Conservation (phyloP, 257 asterid species). For the Linaria vulgaris region DNA sequence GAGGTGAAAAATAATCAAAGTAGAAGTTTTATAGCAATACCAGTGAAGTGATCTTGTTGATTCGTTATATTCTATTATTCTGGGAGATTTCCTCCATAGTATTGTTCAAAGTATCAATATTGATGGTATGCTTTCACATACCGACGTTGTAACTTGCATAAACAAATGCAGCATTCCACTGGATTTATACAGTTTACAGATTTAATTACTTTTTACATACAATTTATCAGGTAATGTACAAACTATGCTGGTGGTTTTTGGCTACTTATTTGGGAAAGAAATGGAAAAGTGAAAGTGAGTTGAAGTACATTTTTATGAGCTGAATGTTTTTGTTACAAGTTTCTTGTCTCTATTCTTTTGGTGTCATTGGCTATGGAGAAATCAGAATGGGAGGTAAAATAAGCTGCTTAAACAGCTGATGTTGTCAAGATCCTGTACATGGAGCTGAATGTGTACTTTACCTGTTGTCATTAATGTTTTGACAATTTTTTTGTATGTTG, state of each 20-base stretch:
- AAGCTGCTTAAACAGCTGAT: too few relatives aligned
- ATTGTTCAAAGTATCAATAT: constrained; percentile 32
- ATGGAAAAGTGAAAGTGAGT: too few relatives aligned
- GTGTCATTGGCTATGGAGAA: too few relatives aligned
- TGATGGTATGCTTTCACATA: constrained; percentile 35
- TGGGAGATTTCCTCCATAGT: constrained; percentile 24
- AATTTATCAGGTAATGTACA: not conserved
- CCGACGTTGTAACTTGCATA: constrained; percentile 28
- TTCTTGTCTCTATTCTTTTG: too few relatives aligned
- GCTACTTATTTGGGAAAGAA: too few relatives aligned
- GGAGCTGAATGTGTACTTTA: too few relatives aligned
- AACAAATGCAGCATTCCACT: constrained; percentile 32
- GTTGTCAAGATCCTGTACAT: too few relatives aligned
- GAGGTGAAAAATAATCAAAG: constrained; percentile 35
- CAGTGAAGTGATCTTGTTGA: constrained; percentile 35
- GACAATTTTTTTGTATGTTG: too few relatives aligned
- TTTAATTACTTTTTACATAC: constrained; percentile 8
- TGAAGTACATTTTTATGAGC: too few relatives aligned
- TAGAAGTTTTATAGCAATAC: constrained; percentile 23
- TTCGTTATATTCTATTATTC: constrained; percentile 30
- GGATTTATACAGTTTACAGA: constrained; percentile 39
- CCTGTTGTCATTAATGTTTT: too few relatives aligned
- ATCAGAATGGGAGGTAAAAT: too few relatives aligned
- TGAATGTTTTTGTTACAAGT: too few relatives aligned
- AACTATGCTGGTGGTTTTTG: not conserved